These are phyloP conservation scores for Pythium utonaiense DNA, from an alignment of 352 stramenopile genomes.

Conservation along the genomic window DNA sequence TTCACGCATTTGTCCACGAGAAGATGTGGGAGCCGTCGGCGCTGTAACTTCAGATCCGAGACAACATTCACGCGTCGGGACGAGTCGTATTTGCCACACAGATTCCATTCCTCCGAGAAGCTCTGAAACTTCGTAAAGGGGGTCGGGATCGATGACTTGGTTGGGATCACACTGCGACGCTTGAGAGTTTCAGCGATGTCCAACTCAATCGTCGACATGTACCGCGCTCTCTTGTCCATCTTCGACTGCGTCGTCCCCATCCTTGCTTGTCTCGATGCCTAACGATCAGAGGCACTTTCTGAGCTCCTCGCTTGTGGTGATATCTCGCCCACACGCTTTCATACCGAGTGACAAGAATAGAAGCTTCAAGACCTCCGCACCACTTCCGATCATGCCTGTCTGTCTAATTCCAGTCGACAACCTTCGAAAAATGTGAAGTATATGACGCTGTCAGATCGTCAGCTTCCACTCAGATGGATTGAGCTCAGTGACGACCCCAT, in stretches of 20 bases:
- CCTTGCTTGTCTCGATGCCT: neutral
- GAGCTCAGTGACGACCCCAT: neutral
- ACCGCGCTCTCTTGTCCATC: constrained; percentile 13
- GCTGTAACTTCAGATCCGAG: constrained; percentile 42
- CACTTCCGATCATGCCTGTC: too few relatives aligned
- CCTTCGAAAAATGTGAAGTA: too few relatives aligned
- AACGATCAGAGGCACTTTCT: neutral
- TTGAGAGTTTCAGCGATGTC: constrained; percentile 12
- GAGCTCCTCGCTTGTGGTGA: too few relatives aligned
- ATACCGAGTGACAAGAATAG: too few relatives aligned
- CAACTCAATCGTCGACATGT: constrained; percentile 13
- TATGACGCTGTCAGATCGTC: neutral
- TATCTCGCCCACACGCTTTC: too few relatives aligned
- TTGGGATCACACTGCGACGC: constrained; percentile 12
- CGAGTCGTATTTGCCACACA: constrained; percentile 55
- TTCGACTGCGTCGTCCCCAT: constrained; percentile 10
- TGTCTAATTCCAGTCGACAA: neutral
- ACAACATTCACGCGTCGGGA: constrained; percentile 54
- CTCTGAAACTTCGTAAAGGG: constrained; percentile 48
- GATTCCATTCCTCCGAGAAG: constrained; percentile 62
- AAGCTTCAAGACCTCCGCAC: too few relatives aligned
- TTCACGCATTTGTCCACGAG: constrained; percentile 58
- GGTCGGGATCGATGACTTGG: constrained; percentile 24
- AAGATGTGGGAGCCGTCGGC: constrained; percentile 40
- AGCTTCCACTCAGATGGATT: constrained; percentile 13